phyloP scores from a whole-genome alignment of 2,329 filamentous ascomycete genomes.

The Colletotrichum incanum region DNA sequence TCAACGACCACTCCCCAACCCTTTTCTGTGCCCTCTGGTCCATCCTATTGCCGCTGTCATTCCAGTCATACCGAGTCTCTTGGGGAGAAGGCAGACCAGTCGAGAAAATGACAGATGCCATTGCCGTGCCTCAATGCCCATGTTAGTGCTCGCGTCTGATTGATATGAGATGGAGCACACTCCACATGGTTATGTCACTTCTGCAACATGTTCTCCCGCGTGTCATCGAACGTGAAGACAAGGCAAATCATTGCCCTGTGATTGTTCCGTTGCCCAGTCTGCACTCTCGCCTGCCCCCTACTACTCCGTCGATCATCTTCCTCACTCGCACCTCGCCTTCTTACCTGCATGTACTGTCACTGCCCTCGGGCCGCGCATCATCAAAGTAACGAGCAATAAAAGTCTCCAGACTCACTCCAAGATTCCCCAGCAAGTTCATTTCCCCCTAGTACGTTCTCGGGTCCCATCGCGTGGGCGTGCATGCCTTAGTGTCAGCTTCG shows the following conservation, averaged over 20 bases:
- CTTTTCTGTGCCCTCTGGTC: neutral
- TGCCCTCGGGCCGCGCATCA: neutral
- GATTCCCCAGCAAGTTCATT: neutral
- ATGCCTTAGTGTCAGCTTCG: constrained; percentile 38
- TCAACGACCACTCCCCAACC: neutral
- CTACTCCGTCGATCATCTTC: constrained; percentile 16
- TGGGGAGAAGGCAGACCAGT: neutral
- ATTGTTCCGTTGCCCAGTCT: neutral
- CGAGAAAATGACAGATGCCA: constrained; percentile 13
- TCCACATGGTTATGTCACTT: constrained; percentile 36
- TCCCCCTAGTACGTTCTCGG: constrained; percentile 18
- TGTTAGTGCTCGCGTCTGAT: constrained; percentile 4
- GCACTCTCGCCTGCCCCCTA: neutral
- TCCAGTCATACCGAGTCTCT: neutral
- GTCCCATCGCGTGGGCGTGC: constrained; percentile 35
- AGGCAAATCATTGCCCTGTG: constrained; percentile 11
- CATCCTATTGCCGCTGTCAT: neutral
- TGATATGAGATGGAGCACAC: constrained; percentile 14
- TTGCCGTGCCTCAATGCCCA: constrained; percentile 3
- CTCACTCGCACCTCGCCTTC: neutral
- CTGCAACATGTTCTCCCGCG: constrained; percentile 25
- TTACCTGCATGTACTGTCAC: neutral
- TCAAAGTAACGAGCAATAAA: neutral
- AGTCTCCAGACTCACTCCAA: neutral
- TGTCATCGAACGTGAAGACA: constrained; percentile 11